Evolutionary conservation across 2,329 filamentous ascomycete species (phyloP), one percentile per base, ranked within the genome.

Genomic region (Aurifilum marmelostoma): DNA sequence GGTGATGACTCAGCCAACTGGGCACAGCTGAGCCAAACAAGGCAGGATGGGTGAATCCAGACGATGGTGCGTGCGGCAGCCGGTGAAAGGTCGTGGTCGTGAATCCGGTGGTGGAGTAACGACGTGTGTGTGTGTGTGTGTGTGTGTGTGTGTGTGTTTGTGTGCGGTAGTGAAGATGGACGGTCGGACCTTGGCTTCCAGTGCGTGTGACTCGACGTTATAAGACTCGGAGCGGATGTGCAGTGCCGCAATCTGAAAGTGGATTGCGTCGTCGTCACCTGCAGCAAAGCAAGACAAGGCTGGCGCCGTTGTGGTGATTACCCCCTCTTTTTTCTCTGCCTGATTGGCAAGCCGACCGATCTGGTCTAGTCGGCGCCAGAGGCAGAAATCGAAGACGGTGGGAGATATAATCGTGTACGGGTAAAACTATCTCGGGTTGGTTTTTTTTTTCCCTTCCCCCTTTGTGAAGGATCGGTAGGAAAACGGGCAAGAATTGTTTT

Each of bases 211-310:
- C 29, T 59, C 29, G 56, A 34, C 18, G 37, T 29, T 32, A 37
- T 37, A 32, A n/a, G 56, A n/a, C 56, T n/a, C 27, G 56, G 32
- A 21, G 18, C 56, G 56, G 56, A 34, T 37, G 27, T 34, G 56
- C 29, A n/a, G 56, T 59, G 56, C 56, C 56, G 56, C 32, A 59
- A n/a, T 16, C 32, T 32, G 56, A 9, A n/a, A 37, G 32, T 59
- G 56, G 56, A 59, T 59, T 59, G 56, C 56, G 56, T 59, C 56
- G 56, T 59, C 56, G 56, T 59, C 56, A 59, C 18, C 29, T 37
- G 56, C 56, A 59, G 21, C 21, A 29, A 29, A 16, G 52, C n/a
- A 29, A 3, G 50, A 54, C 50, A 54, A 54, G 50, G 50, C 50
- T 24, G 50, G 47, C 11, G 24, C 2, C 11, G 52, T 9, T 29